Evolutionary conservation across 1,139 yeast species (phyloP), one percentile per base, ranked within the genome.

Genomic region (Sugiyamaella sp.): DNA sequence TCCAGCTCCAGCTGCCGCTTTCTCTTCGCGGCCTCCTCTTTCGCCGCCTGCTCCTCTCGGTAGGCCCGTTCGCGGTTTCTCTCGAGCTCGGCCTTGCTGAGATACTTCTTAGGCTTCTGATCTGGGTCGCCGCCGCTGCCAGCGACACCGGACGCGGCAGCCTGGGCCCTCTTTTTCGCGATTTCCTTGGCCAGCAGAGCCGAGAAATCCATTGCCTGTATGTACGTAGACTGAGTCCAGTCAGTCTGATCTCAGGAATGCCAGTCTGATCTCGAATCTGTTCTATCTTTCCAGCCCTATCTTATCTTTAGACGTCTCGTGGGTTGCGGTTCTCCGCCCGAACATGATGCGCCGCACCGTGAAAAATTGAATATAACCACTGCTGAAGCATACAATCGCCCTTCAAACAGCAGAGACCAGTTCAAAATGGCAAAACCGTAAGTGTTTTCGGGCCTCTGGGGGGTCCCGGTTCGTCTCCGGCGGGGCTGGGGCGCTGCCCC

Each of bases 111-210:
- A 27, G 21, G 20, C 19, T 45, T 10, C 17, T 12, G 33, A 14
- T 12, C 35, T 14, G 8, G 35, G n/a, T 12, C 45, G 2, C 2
- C 51, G 49, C 37, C 38, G 27, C 37, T 49, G 20, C 37, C 12
- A 29, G 21, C 46, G 21, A 38, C 40, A 4, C 19, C 35, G 22
- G 57, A 60, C 2, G 60, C 58, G 17, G 35, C 40, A 3, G 48
- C 48, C 24, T 39, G 27, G 8, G 59, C 57, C 55, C 66, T 69
- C 57, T 70, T 70, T 57, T 67, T 67, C 14, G 66, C 66, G 37
- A 70, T 70, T 53, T 70, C 73, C 32, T 64, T 62, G 10, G 66
- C 58, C 27, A 70, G 56, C 29, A 70, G 54, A 16, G 64, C 65
- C 2, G 69, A 60, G 51, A 70, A 68, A 48, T 70, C 71, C 73